phyloP scores from a whole-genome alignment of 208 protist genomes.

The Leishmania arabica region DNA sequence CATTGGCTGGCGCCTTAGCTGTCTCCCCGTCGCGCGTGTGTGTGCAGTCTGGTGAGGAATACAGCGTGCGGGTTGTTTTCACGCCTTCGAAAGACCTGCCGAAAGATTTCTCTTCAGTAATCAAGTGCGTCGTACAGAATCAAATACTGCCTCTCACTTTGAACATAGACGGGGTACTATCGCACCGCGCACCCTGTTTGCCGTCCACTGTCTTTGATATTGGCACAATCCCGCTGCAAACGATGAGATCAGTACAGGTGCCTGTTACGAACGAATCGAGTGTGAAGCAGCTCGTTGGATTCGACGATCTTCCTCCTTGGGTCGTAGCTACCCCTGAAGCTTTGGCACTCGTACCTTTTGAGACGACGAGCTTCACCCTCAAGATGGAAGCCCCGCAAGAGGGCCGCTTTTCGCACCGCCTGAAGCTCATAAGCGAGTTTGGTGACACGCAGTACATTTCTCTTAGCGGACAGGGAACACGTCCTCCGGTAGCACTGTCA shows the following conservation, averaged over 20 bases:
- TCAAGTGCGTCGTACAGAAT: conserved; percentile 31
- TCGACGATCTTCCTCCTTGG: conserved; percentile 27
- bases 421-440: conserved; percentile 35
- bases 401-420: conserved; percentile 30
- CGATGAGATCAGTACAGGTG: conserved; percentile 16
- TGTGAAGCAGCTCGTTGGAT: conserved; percentile 29
- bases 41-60: conserved; percentile 55
- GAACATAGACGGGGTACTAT: conserved; percentile 13
- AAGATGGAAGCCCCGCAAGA: conserved; percentile 30
- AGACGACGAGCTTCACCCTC: conserved; percentile 21
- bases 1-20: conserved; percentile 14
- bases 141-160: conserved; percentile 28
- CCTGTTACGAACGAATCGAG: conserved; percentile 31
- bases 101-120: conserved; percentile 13
- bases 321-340: conserved; percentile 18
- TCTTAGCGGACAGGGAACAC: conserved; percentile 21
- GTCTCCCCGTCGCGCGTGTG: conserved; percentile 40
- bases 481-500: conserved; percentile 16
- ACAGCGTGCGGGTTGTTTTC: conserved; percentile 41
- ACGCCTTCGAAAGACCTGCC: conserved; percentile 27
- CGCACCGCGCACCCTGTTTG: conserved; percentile 16
- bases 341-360: conserved; percentile 20
- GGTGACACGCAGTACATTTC: conserved; percentile 26
- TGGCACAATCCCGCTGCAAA: conserved; percentile 13
- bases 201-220: conserved; percentile 15